A percentile compares a stretch with the other conserved stretches of the same genome.
phyloP scores from a whole-genome alignment of 129 eudicot genomes.

The Cynara cardunculus region DNA sequence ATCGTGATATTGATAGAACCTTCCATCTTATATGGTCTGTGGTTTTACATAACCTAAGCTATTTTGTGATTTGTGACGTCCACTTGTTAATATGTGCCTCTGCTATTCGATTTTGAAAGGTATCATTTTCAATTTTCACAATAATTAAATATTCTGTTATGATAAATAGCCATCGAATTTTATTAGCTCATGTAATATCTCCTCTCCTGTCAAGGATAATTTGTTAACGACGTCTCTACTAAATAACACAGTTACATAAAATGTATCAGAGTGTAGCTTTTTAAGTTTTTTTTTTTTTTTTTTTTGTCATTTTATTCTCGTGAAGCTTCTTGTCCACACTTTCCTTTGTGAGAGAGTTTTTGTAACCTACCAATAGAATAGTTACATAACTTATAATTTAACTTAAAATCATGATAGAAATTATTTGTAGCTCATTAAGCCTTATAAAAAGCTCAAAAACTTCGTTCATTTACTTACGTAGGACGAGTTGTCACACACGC shows the following conservation, averaged over 20 bases:
- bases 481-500: background rate
- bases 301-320: too few relatives aligned
- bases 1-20: background rate
- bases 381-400: background rate
- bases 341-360: background rate
- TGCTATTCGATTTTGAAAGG: background rate
- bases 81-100: background rate
- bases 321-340: background rate
- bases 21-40: background rate
- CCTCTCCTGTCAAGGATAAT: background rate
- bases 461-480: background rate
- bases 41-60: background rate
- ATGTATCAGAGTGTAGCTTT: background rate
- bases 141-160: too few relatives aligned
- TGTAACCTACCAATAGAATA: background rate
- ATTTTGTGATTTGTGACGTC: background rate
- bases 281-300: too few relatives aligned
- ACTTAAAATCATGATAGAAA: background rate
- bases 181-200: background rate
- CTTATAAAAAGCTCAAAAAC: background rate
- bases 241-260: background rate
- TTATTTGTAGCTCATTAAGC: too few relatives aligned
- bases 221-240: background rate
- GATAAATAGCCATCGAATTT: too few relatives aligned
- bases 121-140: background rate